Percentiles rank a stretch among this genome's conserved stretches.
phyloP scores from a whole-genome alignment of 2,329 filamentous ascomycete genomes.

The Fusarium siculi region DNA sequence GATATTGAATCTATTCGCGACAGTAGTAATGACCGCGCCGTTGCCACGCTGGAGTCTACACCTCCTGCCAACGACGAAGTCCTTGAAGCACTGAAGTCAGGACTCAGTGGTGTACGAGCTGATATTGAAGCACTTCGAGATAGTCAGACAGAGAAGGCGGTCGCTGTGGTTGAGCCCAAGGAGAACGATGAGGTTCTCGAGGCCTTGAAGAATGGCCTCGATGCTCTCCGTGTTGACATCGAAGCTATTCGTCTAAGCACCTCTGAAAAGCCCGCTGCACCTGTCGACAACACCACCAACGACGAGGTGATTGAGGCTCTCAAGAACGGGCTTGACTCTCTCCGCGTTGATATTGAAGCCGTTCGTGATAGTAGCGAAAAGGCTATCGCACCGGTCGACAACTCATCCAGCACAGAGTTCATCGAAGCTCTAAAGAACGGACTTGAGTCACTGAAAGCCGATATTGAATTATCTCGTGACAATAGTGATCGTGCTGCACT shows the following conservation, averaged over 20 bases:
- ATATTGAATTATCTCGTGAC: conserved; percentile 63
- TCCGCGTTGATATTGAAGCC: conserved; percentile 28
- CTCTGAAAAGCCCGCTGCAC: conserved; percentile 56
- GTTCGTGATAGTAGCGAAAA: conserved; percentile 72
- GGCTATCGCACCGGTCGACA: conserved; percentile 24
- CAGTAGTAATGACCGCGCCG: conserved; percentile 59
- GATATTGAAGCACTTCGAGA: conserved; percentile 84
- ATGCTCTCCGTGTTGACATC: conserved; percentile 38
- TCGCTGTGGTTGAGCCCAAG: conserved; percentile 53
- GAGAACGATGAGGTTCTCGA: conserved; percentile 86
- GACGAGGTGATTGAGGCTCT: conserved; percentile 36
- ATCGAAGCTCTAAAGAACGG: conserved; percentile 36
- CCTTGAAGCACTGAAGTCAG: conserved; percentile 85
- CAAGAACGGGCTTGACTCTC: conserved; percentile 35
- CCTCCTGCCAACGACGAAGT: conserved; percentile 84
- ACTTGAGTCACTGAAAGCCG: conserved; percentile 33
- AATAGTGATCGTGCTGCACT: conserved; percentile 63
- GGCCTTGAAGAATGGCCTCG: conserved; percentile 54
- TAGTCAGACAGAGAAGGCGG: conserved; percentile 57
- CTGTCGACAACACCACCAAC: conserved; percentile 25
- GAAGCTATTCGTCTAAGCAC: conserved; percentile 64
- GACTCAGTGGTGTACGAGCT: conserved; percentile 76
- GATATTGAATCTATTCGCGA: conserved; percentile 85
- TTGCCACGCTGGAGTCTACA: conserved; percentile 51
- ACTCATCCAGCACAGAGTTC: conserved; percentile 31